A percentile compares a stretch with the other conserved stretches of the same genome.
phyloP scores from a whole-genome alignment of 148 eudicot genomes.

The Spergularia bocconei region DNA sequence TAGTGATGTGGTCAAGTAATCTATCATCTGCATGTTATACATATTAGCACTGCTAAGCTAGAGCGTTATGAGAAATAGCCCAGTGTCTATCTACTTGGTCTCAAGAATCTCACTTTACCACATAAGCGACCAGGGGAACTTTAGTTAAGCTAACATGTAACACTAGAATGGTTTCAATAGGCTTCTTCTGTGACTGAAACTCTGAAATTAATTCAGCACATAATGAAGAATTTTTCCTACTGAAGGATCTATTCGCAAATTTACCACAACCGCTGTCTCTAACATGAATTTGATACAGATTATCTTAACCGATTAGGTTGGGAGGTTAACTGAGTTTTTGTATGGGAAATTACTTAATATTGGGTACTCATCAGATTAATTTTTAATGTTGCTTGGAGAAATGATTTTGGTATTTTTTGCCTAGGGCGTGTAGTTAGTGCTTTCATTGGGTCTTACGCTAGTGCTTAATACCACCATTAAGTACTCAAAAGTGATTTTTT shows the following conservation, averaged over 20 bases:
- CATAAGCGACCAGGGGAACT: background rate
- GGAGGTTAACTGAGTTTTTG: background rate
- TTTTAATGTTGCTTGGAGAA: background rate
- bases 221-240: background rate
- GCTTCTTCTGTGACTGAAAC: background rate
- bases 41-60: background rate
- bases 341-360: background rate
- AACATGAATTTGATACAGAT: background rate
- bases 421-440: conserved; percentile 6
- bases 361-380: conserved; percentile 4
- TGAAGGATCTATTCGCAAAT: background rate
- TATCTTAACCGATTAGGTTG: background rate
- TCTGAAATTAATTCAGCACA: background rate
- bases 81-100: background rate
- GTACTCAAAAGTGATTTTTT: conserved; percentile 4
- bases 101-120: background rate
- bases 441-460: conserved; percentile 17
- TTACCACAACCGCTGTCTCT: background rate
- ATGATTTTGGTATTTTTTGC: background rate
- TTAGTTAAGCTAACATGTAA: background rate
- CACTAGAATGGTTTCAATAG: background rate
- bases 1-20: background rate
- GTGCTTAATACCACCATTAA: conserved; percentile 20
- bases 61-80: background rate
- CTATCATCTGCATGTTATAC: conserved; percentile 10